Evolutionary conservation across 75 land plant species (phyloP), one percentile per base, ranked within the genome.

Genomic region (Pseudotsuga menziesii): DNA sequence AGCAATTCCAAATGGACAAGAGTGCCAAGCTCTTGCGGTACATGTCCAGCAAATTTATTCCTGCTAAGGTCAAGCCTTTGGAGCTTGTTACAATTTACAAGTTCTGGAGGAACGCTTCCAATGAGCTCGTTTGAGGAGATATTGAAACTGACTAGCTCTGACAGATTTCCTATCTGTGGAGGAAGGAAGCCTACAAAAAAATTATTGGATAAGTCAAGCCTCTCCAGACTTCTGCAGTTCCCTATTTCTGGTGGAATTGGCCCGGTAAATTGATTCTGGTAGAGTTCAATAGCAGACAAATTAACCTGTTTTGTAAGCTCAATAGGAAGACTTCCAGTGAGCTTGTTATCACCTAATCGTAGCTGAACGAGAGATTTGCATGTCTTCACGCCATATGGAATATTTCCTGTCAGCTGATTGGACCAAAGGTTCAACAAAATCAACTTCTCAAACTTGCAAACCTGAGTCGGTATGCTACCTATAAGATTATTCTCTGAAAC

Each of bases 11-110:
- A 36, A 22, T 82, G 71, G 32, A 69, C 81, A 19, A 93, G 77
- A 22, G 58, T 76, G 14, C 96, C 96, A 64, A 93, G 44, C 16
- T 78, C 77, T 15, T 80, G 76, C 0, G 96, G 91, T 5, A 91
- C 15, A 29, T 22, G 4, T 32, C 93, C 91, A 54, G 85, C 85
- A 72, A 93, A 91, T 11, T 56, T n/a, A 75, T 93, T 93, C 26
- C 79, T 66, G 79, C 96, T 93, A 23, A 93, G 81, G 80, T 93
- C 96, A 80, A 93, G 89, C 57, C 89, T 79, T 57, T 89, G 90
- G 19, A 93, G 91, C 83, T 84, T 79, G 36, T 57, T 69, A 76
- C 96, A 93, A 55, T 83, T 87, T 19, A 76, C 88, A 52, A 93
- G 56, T 29, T 82, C 86, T 17, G 57, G 74, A 66, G 91, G 96